These are phyloP conservation scores for Royoungia palumana DNA, from an alignment of 768 basidiomycete genomes.

Conservation along the genomic window DNA sequence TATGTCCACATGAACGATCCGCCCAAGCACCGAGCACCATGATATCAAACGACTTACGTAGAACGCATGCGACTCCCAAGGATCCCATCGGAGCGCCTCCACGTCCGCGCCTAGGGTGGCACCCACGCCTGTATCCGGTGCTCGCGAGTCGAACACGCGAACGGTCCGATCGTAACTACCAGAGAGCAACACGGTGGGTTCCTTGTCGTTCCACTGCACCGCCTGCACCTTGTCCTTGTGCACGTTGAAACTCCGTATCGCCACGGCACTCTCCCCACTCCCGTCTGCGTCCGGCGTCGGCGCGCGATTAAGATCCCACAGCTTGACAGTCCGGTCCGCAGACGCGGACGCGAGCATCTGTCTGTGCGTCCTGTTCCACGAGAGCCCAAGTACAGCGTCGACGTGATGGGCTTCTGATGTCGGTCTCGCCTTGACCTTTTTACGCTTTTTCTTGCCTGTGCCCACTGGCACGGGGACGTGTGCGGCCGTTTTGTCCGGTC, in stretches of 20 bases:
- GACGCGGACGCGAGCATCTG: slow-evolving; percentile 89
- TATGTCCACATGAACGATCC: slow-evolving; percentile 29
- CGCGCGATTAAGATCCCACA: slow-evolving; percentile 89
- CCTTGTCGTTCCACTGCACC: slow-evolving; percentile 90
- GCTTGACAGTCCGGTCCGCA: slow-evolving; percentile 93
- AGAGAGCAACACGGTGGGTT: slow-evolving; percentile 86
- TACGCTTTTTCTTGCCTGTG: slow-evolving; percentile 97
- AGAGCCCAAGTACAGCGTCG: slow-evolving; percentile 88
- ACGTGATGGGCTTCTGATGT: slow-evolving; percentile 74
- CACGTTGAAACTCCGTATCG: slow-evolving; percentile 79
- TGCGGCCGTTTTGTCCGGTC: slow-evolving; percentile 78
- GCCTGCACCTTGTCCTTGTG: slow-evolving; percentile 96
- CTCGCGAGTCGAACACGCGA: slow-evolving; percentile 88
- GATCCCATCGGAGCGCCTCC: slow-evolving; percentile 93
- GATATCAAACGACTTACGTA: slow-evolving; percentile 55
- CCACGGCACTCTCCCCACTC: slow-evolving; percentile 41
- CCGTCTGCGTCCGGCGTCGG: slow-evolving; percentile 49
- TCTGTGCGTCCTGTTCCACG: slow-evolving; percentile 90
- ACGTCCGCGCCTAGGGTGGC: slow-evolving; percentile 88
- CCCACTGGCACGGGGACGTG: slow-evolving; percentile 77
- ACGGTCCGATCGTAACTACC: slow-evolving; percentile 95
- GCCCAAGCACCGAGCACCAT: not conserved
- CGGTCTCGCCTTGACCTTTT: slow-evolving; percentile 70
- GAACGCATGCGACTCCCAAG: slow-evolving; percentile 84
- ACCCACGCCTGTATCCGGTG: slow-evolving; percentile 79